Conservation (phyloP, 1,284 basidiomycete genomes). For the Rhodotorula sp. region DNA sequence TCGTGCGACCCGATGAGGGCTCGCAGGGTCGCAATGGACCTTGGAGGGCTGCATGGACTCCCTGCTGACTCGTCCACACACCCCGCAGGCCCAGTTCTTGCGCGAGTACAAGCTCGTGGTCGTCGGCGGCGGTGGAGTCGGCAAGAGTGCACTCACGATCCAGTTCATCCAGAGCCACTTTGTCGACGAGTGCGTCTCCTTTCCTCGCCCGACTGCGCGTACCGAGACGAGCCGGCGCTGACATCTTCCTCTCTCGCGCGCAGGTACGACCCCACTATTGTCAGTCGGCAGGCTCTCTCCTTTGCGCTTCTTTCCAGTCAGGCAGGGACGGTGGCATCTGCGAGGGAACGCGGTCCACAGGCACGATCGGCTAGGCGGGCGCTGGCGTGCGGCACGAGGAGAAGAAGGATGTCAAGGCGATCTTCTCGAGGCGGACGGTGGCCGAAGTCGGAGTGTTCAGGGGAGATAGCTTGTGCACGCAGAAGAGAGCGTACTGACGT, state of each 20-base stretch:
- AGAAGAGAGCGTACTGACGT: not conserved
- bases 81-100: conserved; percentile 76
- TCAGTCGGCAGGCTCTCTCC: conserved; percentile 3
- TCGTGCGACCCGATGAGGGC: not conserved
- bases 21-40: not conserved
- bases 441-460: not conserved
- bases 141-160: conserved; percentile 75
- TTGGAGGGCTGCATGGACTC: not conserved
- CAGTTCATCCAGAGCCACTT: conserved; percentile 91
- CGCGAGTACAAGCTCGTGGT: conserved; percentile 80
- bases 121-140: conserved; percentile 89
- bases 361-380: too few relatives aligned
- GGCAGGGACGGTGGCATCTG: not conserved
- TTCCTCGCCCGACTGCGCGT: not conserved
- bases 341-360: not conserved
- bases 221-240: not conserved
- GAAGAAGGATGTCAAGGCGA: not conserved
- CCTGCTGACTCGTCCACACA: not conserved
- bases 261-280: conserved; percentile 33
- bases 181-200: conserved; percentile 82
- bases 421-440: not conserved
- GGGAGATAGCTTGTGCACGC: too few relatives aligned
- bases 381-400: not conserved
- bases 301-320: not conserved
- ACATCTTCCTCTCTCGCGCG: not conserved